phyloP scores from a whole-genome alignment of 805 yeast species.

The Wickerhamiella kurtzmanii region DNA sequence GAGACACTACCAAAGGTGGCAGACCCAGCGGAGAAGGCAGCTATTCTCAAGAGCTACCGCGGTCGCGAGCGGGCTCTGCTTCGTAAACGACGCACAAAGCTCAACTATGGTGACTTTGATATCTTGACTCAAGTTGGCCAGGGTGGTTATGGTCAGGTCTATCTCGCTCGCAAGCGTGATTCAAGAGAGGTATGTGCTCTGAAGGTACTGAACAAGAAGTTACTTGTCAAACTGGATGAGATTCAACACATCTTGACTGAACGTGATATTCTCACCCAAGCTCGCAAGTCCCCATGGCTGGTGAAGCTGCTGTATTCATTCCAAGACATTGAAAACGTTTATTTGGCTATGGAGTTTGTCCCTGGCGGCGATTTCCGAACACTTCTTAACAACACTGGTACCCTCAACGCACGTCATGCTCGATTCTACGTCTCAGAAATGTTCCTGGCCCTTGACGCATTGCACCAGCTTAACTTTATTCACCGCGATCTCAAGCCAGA shows the following conservation, averaged over 20 bases:
- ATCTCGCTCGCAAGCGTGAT: conserved; percentile 83
- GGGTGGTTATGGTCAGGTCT: conserved; percentile 99
- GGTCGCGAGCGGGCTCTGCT: conserved; percentile 74
- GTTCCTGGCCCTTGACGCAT: conserved; percentile 88
- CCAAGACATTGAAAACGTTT: conserved; percentile 81
- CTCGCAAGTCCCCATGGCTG: conserved; percentile 89
- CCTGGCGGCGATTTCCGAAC: conserved; percentile 99
- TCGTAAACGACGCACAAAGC: conserved; percentile 80
- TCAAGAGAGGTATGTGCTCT: conserved; percentile 92
- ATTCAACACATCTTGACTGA: conserved; percentile 92
- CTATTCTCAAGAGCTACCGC: conserved; percentile 64
- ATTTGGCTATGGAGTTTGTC: conserved; percentile 97
- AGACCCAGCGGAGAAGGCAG: conserved; percentile 31
- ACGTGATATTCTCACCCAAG: conserved; percentile 82
- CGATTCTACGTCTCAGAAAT: conserved; percentile 90
- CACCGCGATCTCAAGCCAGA: conserved; percentile 96
- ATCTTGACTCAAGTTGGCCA: conserved; percentile 98
- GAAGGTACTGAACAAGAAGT: conserved; percentile 76
- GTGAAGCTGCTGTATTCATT: conserved; percentile 89
- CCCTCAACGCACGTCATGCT: conserved; percentile 86
- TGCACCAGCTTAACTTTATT: conserved; percentile 89
- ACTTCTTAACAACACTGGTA: conserved; percentile 81
- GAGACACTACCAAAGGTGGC: conserved; percentile 27
- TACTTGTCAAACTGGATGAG: conserved; percentile 80
- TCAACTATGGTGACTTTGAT: conserved; percentile 89